Conservation (phyloP, 2,329 filamentous ascomycete species). For the Alternaria tenuissima region DNA sequence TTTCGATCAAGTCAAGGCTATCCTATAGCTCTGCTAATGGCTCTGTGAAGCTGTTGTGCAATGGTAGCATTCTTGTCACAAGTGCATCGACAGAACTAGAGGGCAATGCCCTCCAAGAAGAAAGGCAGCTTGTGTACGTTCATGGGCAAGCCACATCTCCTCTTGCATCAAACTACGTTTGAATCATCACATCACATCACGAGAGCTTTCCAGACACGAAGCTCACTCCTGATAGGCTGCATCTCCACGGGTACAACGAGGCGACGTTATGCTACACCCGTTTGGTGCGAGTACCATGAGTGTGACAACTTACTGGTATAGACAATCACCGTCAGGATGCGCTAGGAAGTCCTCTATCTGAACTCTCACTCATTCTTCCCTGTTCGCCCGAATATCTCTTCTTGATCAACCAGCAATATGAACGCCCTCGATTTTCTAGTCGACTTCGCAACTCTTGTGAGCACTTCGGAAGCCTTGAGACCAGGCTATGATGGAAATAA, state of each 20-base stretch:
- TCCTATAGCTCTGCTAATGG: background rate
- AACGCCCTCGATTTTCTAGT: conserved; percentile 28
- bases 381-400: background rate
- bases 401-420: conserved; percentile 9
- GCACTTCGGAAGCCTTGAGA: conserved; percentile 1
- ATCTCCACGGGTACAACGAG: conserved; percentile 2
- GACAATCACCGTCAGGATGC: background rate
- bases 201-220: background rate
- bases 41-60: background rate
- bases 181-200: background rate
- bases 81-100: background rate
- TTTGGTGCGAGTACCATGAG: conserved; percentile 5
- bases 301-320: background rate
- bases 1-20: background rate
- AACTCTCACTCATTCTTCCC: background rate
- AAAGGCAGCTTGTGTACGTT: background rate
- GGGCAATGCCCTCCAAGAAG: background rate
- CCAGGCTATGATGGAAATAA: background rate
- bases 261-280: conserved; percentile 11
- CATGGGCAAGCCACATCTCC: background rate
- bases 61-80: background rate
- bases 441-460: conserved; percentile 21
- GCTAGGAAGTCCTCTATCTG: background rate
- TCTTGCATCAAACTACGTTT: background rate
- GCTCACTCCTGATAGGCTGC: background rate